Conservation (phyloP, 352 stramenopile genomes). For the Phytophthora citrophthora region DNA sequence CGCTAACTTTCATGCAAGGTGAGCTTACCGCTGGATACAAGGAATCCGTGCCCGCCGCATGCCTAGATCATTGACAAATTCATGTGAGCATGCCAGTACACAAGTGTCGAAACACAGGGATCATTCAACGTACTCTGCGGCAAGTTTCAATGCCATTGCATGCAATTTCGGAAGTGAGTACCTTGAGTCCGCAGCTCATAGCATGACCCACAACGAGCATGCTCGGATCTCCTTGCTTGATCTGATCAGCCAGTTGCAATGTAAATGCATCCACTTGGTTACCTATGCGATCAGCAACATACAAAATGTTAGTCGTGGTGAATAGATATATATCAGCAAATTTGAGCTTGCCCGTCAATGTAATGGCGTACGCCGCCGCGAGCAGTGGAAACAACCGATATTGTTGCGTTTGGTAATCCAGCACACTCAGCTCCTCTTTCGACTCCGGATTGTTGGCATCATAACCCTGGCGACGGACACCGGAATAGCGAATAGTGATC, state of each 20-base stretch:
- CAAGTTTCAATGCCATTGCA: constrained; percentile 57
- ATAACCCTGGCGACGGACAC: constrained; percentile 90
- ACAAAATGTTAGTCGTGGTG: constrained; percentile 1
- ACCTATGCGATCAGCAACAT: constrained; percentile 24
- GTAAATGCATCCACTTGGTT: constrained; percentile 63
- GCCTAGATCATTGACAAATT: constrained; percentile 45
- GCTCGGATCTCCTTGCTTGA: constrained; percentile 46
- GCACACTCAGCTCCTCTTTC: constrained; percentile 86
- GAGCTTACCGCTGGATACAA: constrained; percentile 75
- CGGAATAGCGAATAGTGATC: constrained; percentile 95
- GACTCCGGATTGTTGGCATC: constrained; percentile 57
- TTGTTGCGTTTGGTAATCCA: constrained; percentile 97
- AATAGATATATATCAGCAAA: neutral
- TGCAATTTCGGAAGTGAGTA: constrained; percentile 59
- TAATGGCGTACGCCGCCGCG: constrained; percentile 92
- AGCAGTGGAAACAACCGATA: constrained; percentile 94
- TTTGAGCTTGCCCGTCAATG: constrained; percentile 45
- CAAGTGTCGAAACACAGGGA: too few relatives aligned
- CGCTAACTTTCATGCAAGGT: neutral
- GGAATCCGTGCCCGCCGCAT: constrained; percentile 95
- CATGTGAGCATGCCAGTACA: neutral
- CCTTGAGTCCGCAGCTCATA: constrained; percentile 71
- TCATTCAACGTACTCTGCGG: constrained; percentile 41
- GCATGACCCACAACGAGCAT: constrained; percentile 59
- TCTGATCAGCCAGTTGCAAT: constrained; percentile 46